Evolutionary conservation across 2,329 filamentous ascomycete genomes (phyloP).

Genomic region (Venturia effusa): DNA sequence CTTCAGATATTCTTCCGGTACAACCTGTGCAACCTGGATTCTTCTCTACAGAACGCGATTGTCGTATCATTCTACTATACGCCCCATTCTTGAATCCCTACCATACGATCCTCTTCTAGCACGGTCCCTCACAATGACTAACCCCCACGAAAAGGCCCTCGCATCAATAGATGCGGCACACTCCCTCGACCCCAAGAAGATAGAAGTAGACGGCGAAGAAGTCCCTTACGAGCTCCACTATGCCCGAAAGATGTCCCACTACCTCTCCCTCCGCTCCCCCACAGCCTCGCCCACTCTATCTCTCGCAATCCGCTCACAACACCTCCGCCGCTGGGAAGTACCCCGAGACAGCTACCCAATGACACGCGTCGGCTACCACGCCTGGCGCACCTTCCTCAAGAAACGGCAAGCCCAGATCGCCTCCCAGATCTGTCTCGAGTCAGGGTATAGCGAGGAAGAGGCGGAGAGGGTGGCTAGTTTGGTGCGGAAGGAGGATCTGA

Average conservation of each 20-base stretch:
- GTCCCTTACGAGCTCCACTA: slow-evolving; percentile 75
- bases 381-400: slow-evolving; percentile 66
- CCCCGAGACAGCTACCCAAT: slow-evolving; percentile 62
- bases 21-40: not conserved
- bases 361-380: slow-evolving; percentile 65
- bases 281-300: slow-evolving; percentile 55
- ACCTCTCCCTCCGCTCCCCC: slow-evolving; percentile 52
- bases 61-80: not conserved
- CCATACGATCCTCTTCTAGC: not conserved
- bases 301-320: slow-evolving; percentile 72
- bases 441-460: slow-evolving; percentile 42
- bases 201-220: slow-evolving; percentile 32
- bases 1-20: not conserved
- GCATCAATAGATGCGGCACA: slow-evolving; percentile 64
- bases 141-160: slow-evolving; percentile 35
- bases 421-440: slow-evolving; percentile 39
- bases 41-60: not conserved
- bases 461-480: slow-evolving; percentile 55
- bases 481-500: slow-evolving; percentile 67
- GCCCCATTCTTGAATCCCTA: not conserved
- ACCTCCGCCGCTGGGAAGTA: slow-evolving; percentile 78
- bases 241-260: slow-evolving; percentile 66
- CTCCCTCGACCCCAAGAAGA: slow-evolving; percentile 52
- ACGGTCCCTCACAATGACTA: slow-evolving; percentile 4
- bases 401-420: slow-evolving; percentile 60